Evolutionary conservation across 768 basidiomycete species (phyloP), one percentile per base, ranked within the genome.

Genomic region (Amanita pseudoporphyria): DNA sequence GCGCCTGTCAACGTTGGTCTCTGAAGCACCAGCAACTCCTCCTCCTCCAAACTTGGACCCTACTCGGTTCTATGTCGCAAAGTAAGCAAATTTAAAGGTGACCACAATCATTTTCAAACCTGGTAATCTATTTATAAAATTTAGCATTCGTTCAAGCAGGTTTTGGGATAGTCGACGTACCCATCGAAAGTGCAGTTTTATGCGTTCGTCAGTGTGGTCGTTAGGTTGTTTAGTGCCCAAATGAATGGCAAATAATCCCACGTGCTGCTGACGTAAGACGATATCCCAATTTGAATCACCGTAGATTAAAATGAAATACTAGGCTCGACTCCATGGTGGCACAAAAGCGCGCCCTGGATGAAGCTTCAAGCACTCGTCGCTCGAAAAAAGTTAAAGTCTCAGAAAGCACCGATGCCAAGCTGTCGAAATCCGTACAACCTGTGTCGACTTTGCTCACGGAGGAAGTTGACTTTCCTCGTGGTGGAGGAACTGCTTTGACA

Each of bases 1-100:
- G 51, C 95, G 77, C 54, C 96, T 73, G 71, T 98, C 95, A 14
- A 99, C 85, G 63, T 97, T 96, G 30, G 84, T 85, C 70, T 98
- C 96, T 19, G 87, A 90, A 10, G 87, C 90, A 28, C 95, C 91
- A 35, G 95, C 94, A 47, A 94, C 89, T 71, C 92, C 93, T 63
- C 92, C 93, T 40, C 93, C 91, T 53, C 93, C 92, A 58, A 96
- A 96, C 66, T 94, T 96, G 45, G 87, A 90, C 21, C 92, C 92
- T 28, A 94, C 92, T 57, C 92, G 89, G 73, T 93, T 95, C 87
- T 94, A 59, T n/a, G 39, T 40, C 45, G 42, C 33, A 42, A 12
- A 3, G 22, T 67, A 6, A 64, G 56, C 41, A 45, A 6, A 22
- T 18, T 32, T n/a, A 32, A 28, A 13, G 12, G 14, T 1, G 19